Conservation (phyloP, 2,329 filamentous ascomycete species). For the Ophiostoma australiae region DNA sequence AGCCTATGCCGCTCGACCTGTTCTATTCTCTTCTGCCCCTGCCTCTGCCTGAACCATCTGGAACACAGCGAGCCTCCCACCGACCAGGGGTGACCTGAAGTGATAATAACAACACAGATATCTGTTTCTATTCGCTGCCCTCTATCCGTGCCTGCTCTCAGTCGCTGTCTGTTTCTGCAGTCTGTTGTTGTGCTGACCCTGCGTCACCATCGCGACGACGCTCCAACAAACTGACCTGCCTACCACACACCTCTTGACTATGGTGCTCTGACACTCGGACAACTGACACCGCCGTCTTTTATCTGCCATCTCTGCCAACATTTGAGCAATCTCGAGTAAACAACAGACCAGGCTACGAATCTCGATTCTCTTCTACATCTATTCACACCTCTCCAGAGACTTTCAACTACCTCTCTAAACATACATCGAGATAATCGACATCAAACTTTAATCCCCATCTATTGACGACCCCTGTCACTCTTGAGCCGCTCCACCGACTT, state of each 20-base stretch:
- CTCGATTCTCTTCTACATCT: neutral
- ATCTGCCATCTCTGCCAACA: no score
- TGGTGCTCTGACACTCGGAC: no score
- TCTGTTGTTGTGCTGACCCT: slow-evolving; percentile 18
- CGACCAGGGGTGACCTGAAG: no score
- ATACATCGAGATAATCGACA: neutral
- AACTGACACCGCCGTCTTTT: no score
- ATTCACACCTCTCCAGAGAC: no score
- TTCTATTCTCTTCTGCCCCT: neutral
- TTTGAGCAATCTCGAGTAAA: no score
- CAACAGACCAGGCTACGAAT: neutral
- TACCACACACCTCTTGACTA: neutral
- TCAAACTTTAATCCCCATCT: neutral
- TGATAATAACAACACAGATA: neutral
- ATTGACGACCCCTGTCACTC: neutral
- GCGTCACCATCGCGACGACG: slow-evolving; percentile 20
- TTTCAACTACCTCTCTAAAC: neutral
- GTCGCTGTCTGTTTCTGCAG: neutral
- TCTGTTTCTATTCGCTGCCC: neutral
- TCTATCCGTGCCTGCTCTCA: neutral
- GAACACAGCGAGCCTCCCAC: neutral
- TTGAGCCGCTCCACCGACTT: slow-evolving; percentile 15
- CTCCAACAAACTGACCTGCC: neutral
- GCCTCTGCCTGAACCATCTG: neutral
- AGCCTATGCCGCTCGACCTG: slow-evolving; percentile 1